Percentiles rank a stretch among this genome's conserved stretches.
These are phyloP conservation scores for Scalesia atractyloides DNA, from an alignment of 129 eudicot genomes.

Conservation along the genomic window DNA sequence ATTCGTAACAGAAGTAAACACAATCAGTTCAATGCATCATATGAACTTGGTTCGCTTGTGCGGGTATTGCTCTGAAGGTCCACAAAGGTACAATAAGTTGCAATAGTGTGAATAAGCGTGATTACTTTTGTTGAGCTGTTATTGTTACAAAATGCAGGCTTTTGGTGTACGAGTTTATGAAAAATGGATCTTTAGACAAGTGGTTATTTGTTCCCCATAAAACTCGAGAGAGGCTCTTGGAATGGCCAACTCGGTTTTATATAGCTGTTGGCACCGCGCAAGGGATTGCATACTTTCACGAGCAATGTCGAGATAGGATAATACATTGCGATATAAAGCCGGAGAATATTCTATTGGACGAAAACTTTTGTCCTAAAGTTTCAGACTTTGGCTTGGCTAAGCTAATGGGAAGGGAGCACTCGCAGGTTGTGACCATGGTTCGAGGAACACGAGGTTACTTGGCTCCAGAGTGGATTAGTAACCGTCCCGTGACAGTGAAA, in stretches of 20 bases:
- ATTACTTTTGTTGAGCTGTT: not conserved
- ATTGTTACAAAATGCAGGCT: constrained; percentile 52
- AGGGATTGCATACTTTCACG: constrained; percentile 96
- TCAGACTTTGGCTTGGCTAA: constrained; percentile 95
- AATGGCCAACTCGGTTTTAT: constrained; percentile 78
- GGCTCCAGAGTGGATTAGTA: constrained; percentile 98
- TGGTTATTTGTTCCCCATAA: constrained; percentile 74
- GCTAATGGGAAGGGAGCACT: constrained; percentile 90
- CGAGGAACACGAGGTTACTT: constrained; percentile 96
- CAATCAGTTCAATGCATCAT: constrained; percentile 96
- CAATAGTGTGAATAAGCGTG: not conserved
- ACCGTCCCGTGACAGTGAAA: constrained; percentile 90
- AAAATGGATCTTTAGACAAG: constrained; percentile 88
- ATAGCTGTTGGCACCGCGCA: constrained; percentile 89
- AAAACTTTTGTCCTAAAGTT: constrained; percentile 78
- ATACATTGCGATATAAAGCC: constrained; percentile 99
- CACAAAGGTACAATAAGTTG: constrained; percentile 55
- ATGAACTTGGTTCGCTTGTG: constrained; percentile 93
- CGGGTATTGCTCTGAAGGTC: constrained; percentile 92
- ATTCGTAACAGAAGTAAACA: constrained; percentile 86
- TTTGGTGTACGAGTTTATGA: constrained; percentile 93
- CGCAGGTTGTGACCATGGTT: constrained; percentile 92
- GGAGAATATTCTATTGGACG: constrained; percentile 87
- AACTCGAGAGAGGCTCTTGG: constrained; percentile 55
- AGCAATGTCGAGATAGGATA: constrained; percentile 87